phyloP scores from a whole-genome alignment of 1,284 basidiomycete genomes.

The Garcileccinum viscosum region DNA sequence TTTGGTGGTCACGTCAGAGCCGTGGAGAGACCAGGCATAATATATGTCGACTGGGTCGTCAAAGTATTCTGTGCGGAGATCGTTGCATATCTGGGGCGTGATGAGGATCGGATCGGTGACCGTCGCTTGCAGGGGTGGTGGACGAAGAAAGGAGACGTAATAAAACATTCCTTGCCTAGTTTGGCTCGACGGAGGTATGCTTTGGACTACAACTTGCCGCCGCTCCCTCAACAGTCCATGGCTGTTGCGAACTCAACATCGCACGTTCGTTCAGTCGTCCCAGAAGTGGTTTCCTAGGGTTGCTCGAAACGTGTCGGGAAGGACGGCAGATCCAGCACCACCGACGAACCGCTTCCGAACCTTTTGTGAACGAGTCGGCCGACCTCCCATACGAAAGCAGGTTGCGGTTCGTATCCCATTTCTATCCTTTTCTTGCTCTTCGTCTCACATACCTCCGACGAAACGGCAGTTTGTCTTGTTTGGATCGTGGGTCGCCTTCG shows the following conservation, averaged over 20 bases:
- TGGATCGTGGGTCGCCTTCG: constrained; percentile 41
- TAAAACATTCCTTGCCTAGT: constrained; percentile 77
- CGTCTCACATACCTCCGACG: not conserved
- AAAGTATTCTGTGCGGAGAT: constrained; percentile 74
- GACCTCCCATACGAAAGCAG: constrained; percentile 46
- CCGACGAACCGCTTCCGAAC: constrained; percentile 33
- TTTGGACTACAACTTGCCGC: constrained; percentile 27
- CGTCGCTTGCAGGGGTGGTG: constrained; percentile 61
- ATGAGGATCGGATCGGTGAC: constrained; percentile 51
- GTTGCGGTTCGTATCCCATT: constrained; percentile 41
- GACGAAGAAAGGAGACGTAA: constrained; percentile 79
- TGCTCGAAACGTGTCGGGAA: constrained; percentile 18
- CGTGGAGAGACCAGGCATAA: constrained; percentile 53
- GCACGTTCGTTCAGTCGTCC: constrained; percentile 29
- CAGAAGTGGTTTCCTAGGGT: constrained; percentile 30
- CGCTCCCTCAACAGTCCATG: constrained; percentile 18
- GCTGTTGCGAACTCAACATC: constrained; percentile 17
- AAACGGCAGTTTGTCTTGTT: constrained; percentile 41
- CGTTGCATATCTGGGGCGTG: constrained; percentile 80
- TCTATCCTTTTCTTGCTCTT: not conserved
- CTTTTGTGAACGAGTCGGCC: constrained; percentile 44
- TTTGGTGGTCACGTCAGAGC: constrained; percentile 30
- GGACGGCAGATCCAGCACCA: constrained; percentile 14
- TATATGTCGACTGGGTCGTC: constrained; percentile 60
- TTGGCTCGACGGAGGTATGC: no score